A percentile compares a stretch with the other conserved stretches of the same genome.
Conservation (phyloP, 257 asterid species). For the Nicotiana obtusifolia region DNA sequence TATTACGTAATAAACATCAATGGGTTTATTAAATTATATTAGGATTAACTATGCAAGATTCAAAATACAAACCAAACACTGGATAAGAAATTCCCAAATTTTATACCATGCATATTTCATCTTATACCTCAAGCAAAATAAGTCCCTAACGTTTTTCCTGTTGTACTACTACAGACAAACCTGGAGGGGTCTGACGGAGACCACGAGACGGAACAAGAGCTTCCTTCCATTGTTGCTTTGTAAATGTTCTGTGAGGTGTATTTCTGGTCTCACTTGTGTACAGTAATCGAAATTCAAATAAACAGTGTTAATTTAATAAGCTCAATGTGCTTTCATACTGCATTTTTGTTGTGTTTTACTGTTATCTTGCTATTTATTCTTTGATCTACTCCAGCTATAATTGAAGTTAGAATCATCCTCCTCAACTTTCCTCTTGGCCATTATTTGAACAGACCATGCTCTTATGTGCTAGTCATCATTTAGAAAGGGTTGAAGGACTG, state of each 20-base stretch:
- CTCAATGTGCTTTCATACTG: background rate
- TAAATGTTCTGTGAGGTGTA: slow-evolving; percentile 26
- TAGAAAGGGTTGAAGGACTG: background rate
- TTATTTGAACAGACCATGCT: background rate
- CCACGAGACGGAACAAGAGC: slow-evolving; percentile 76
- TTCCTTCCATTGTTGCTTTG: slow-evolving; percentile 88
- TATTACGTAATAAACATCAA: no score
- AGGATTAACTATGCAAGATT: no score
- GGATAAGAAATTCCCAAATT: no score
- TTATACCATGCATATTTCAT: no score
- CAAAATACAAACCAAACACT: no score
- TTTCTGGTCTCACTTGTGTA: slow-evolving; percentile 33
- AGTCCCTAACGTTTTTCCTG: background rate
- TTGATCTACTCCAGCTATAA: background rate
- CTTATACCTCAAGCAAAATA: no score
- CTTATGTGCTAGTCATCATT: background rate
- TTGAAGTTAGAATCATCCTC: background rate
- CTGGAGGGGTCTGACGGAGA: slow-evolving; percentile 63
- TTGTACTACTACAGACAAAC: slow-evolving; percentile 28
- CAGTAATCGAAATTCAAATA: slow-evolving; percentile 22
- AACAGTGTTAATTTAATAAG: background rate
- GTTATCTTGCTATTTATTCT: slow-evolving; percentile 2
- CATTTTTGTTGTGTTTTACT: background rate
- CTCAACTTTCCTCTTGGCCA: background rate
- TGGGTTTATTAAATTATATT: no score